Percentiles rank a stretch among this genome's conserved stretches.
Evolutionary conservation across 208 protist species (phyloP).

Genomic region (Leptomonas pyrrhocoris): DNA sequence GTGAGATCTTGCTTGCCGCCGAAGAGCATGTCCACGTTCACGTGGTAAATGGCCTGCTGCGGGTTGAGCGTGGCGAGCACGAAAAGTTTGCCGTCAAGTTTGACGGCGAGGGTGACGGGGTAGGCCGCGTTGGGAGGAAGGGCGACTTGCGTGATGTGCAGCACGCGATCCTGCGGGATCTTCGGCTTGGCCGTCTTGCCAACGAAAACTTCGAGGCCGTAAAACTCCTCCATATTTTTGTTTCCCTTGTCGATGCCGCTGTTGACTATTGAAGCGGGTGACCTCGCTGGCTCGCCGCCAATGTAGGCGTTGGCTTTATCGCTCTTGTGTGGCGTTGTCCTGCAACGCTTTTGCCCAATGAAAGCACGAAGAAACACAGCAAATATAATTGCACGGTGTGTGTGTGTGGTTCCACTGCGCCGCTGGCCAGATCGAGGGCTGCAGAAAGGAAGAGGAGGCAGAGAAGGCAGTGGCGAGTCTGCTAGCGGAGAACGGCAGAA

Average conservation of each 20-base stretch:
- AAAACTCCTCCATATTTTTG: constrained; percentile 76
- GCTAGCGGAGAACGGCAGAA: too few relatives aligned
- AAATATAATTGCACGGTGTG: too few relatives aligned
- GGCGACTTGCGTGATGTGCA: constrained; percentile 71
- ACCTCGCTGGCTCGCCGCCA: too few relatives aligned
- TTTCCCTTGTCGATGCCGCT: too few relatives aligned
- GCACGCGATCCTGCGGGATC: constrained; percentile 62
- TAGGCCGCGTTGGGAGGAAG: constrained; percentile 58
- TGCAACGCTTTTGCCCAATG: too few relatives aligned
- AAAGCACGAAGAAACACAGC: too few relatives aligned
- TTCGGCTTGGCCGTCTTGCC: constrained; percentile 57
- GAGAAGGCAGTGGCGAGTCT: too few relatives aligned
- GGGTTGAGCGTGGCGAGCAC: constrained; percentile 76
- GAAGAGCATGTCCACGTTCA: constrained; percentile 71
- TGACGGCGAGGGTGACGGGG: constrained; percentile 49
- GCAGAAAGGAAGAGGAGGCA: background rate
- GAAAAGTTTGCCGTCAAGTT: constrained; percentile 49
- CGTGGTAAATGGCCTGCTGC: constrained; percentile 61
- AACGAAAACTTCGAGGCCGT: constrained; percentile 70
- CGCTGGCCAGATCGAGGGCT: background rate
- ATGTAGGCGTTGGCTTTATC: too few relatives aligned
- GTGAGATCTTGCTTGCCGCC: constrained; percentile 41
- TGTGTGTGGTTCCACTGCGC: background rate
- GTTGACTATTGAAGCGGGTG: too few relatives aligned
- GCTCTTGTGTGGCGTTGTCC: too few relatives aligned